Base-by-base conservation (phyloP, 345 rosid genomes). In the Aethionema arabicum region DNA sequence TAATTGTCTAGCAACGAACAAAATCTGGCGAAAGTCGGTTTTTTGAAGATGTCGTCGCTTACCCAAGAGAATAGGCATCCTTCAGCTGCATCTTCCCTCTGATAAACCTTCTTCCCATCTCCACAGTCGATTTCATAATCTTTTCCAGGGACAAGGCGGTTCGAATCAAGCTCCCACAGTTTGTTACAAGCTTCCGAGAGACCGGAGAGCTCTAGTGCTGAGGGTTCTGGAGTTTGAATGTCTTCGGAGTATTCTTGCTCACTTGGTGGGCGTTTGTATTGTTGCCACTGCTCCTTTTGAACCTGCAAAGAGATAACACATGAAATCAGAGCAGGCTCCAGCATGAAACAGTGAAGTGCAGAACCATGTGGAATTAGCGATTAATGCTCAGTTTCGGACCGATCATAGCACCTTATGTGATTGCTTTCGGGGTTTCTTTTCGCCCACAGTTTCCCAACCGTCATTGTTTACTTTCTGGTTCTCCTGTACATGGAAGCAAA, bases 1-100 rank as follows among this genome's bases (percentile, higher is more conserved):
- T 92, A 92, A 74, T 92, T 92, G 73, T 92, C 96, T 1, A 89
- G 80, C 71, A 92, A 86, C 5, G 96, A 87, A 69, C 89, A 89
- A 63, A 92, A 92, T 21, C 98, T 91, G 36, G 95, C 75, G 52
- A 69, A 79, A 33, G 95, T 89, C 41, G 93, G 93, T 78, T 65
- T 83, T 53, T 85, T 79, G 29, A 87, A 74, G 33, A 89, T 72
- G 36, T 84, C 88, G 11, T 92, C 95, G 50, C 52, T 77, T 56
- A 92, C 75, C 91, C 85, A 85, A 37, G 78, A 54, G 63, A 89
- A 89, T 3, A 92, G 70, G 51, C 75, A 59, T 72, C 90, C 95
- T 75, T 81, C 75, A 13, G 96, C 98, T 88, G 79, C 79, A 70
- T 92, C 98, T 10, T 78, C 70, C 70, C 66, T 82, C 55, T 81